Evolutionary conservation across 2,329 filamentous ascomycete species (phyloP), one percentile per base, ranked within the genome.

Genomic region (Lachnellula suecica): DNA sequence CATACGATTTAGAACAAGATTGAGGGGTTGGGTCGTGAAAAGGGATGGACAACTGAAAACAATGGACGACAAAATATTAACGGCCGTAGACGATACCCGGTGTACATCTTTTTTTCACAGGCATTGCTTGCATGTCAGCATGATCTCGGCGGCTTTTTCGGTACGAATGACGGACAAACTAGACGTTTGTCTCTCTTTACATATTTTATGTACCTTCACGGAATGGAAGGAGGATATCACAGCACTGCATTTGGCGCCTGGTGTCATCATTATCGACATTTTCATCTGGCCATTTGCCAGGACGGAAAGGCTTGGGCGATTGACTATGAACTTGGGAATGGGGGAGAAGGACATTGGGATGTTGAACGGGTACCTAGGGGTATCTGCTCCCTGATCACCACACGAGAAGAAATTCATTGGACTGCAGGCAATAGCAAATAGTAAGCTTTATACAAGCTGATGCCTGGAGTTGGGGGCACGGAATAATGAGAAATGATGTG

Each of bases 71-170:
- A 54, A 54, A 54, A 40, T 54, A 43, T 59, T 58, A 60, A 63
- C 53, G 55, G 57, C 60, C 56, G 47, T 54, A 60, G 34, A 60
- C 49, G 55, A 64, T 62, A 62, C 54, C 61, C 58, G 57, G 56
- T 52, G 60, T 52, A 49, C 52, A n/a, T 54, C 49, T 55, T 60
- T 63, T 56, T 37, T 62, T 56, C 40, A 54, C n/a, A n/a, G 53
- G 57, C 57, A 62, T 63, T 52, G 54, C 57, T 59, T 62, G 58
- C 59, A 58, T 56, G 53, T 59, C 50, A 53, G 52, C 44, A 56
- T 57, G 49, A 47, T 53, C 44, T 51, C 49, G 44, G 52, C 24
- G 53, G 47, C 44, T 44, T 49, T 49, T 44, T 44, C 24, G 46
- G 27, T 7, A 43, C 15, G 40, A 43, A 48, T 41, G 22, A 40